Percentiles rank a stretch among this genome's conserved stretches.
Conservation (phyloP, 2,329 filamentous ascomycete genomes). For the Epichloe amarillans region DNA sequence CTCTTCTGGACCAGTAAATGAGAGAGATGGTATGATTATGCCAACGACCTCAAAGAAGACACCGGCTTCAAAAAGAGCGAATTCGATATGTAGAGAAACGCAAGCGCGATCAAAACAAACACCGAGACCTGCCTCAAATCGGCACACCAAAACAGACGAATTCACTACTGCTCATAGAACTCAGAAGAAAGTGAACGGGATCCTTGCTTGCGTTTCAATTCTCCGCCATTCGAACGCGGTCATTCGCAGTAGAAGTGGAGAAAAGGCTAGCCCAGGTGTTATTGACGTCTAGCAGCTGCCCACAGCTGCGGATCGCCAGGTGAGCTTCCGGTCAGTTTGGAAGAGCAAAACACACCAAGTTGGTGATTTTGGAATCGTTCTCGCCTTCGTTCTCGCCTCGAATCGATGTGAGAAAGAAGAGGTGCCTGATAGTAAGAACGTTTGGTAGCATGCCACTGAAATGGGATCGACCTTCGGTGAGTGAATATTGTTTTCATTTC, state of each 20-base stretch:
- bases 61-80: background rate
- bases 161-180: background rate
- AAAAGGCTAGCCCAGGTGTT: background rate
- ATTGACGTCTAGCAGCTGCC: background rate
- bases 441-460: background rate
- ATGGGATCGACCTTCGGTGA: background rate
- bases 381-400: background rate
- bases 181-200: background rate
- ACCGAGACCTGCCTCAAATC: background rate
- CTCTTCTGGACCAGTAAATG: background rate
- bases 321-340: background rate
- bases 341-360: background rate
- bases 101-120: background rate
- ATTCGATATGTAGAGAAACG: background rate
- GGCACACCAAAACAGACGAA: background rate
- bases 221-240: background rate
- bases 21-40: background rate
- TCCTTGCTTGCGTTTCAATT: background rate
- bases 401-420: background rate
- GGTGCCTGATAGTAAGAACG: background rate
- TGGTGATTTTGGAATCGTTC: no score
- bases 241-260: background rate
- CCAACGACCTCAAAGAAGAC: background rate
- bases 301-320: background rate
- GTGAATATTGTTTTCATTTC: slow-evolving; percentile 2